These are phyloP conservation scores for Chalciporus chontae DNA, from an alignment of 768 basidiomycete genomes.

Conservation along the genomic window DNA sequence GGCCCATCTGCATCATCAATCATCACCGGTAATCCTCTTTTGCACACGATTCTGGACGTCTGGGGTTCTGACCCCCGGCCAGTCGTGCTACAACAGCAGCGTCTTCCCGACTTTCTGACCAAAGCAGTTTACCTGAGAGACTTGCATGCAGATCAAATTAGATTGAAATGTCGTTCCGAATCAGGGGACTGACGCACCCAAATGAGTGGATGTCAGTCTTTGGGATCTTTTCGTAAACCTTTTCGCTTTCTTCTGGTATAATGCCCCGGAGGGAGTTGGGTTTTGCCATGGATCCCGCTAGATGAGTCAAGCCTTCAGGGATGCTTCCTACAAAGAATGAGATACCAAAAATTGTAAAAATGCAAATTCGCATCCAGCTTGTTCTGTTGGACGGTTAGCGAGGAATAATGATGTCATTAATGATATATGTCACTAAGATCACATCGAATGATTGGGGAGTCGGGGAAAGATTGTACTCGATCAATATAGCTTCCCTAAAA, in stretches of 20 bases:
- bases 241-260: constrained; percentile 26
- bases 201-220: constrained; percentile 9
- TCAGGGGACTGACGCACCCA: constrained; percentile 25
- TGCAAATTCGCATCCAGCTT: constrained; percentile 9
- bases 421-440: no score
- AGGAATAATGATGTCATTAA: no score
- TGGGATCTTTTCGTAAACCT: not conserved
- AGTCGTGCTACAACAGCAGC: constrained; percentile 2
- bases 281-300: constrained; percentile 26
- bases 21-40: not conserved
- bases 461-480: no score
- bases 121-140: constrained; percentile 9
- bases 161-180: not conserved
- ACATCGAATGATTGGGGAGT: no score
- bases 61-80: not conserved
- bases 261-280: constrained; percentile 35
- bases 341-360: constrained; percentile 42
- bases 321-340: constrained; percentile 20
- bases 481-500: no score
- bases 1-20: no score
- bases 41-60: not conserved
- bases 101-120: not conserved
- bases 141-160: not conserved
- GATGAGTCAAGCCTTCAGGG: constrained; percentile 6
- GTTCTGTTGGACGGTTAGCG: no score